Conservation (phyloP, 495 filamentous ascomycete genomes). For the Xanthoparmelia taractica region DNA sequence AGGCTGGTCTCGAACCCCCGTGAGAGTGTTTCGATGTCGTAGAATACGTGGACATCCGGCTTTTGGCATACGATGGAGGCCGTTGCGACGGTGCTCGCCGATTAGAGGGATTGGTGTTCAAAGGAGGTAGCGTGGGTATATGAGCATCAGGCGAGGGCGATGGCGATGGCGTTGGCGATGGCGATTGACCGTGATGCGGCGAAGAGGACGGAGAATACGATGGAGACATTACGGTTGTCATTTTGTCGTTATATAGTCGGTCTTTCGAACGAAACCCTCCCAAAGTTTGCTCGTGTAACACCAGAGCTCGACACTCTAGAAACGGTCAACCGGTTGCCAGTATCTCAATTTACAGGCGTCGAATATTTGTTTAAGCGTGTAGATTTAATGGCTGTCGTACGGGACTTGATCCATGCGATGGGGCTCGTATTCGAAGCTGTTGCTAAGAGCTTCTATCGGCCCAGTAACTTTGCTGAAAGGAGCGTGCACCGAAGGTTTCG, state of each 20-base stretch:
- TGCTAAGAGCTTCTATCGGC: not conserved
- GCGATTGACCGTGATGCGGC: constrained; percentile 28
- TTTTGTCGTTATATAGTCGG: constrained; percentile 10
- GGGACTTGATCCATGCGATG: not conserved
- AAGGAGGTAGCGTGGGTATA: constrained; percentile 52
- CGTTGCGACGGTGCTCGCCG: constrained; percentile 54
- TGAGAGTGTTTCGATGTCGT: constrained; percentile 49
- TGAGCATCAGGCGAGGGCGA: constrained; percentile 41
- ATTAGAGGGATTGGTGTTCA: constrained; percentile 52
- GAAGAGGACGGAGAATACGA: constrained; percentile 38
- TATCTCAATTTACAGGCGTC: not conserved
- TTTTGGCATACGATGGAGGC: constrained; percentile 64
- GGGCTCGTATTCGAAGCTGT: not conserved
- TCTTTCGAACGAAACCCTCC: not conserved
- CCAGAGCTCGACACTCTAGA: not conserved
- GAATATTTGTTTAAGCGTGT: not conserved
- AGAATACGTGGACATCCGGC: constrained; percentile 64
- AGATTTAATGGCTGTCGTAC: not conserved
- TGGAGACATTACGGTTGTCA: constrained; percentile 25
- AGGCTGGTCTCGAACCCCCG: constrained; percentile 60
- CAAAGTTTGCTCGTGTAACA: not conserved
- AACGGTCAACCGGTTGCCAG: not conserved
- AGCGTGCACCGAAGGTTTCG: not conserved
- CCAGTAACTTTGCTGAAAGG: not conserved
- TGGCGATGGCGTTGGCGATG: constrained; percentile 28